Evolutionary conservation across 2,329 filamentous ascomycete genomes (phyloP).

Genomic region (Arthrobotrys sphaeroides): DNA sequence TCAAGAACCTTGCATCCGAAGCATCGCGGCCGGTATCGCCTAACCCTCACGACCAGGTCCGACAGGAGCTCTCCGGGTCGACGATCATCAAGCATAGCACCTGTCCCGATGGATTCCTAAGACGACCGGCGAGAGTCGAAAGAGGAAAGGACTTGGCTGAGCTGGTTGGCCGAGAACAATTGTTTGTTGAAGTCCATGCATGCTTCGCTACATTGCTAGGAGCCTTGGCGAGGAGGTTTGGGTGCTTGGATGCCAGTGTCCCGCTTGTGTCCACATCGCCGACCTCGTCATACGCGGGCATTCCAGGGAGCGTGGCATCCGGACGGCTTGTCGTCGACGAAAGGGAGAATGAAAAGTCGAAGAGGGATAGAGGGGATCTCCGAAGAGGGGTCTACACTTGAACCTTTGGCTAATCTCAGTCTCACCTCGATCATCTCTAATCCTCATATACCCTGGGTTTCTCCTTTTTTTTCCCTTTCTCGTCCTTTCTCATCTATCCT

Average conservation of each 20-base stretch:
- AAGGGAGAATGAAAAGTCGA: conserved; percentile 22
- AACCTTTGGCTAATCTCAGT: neutral
- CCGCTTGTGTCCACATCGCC: conserved; percentile 30
- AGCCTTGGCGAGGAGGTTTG: conserved; percentile 56
- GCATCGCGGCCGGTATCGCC: conserved; percentile 59
- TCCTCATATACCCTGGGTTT: conserved; percentile 18
- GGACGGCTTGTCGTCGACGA: conserved; percentile 36
- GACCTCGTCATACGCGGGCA: conserved; percentile 32
- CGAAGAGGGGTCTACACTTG: conserved; percentile 42
- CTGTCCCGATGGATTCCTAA: conserved; percentile 66
- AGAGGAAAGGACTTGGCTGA: conserved; percentile 72
- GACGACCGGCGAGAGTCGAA: conserved; percentile 69
- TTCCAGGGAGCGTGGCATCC: conserved; percentile 44
- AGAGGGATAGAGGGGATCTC: conserved; percentile 33
- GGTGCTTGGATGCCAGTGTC: conserved; percentile 53
- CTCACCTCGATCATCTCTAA: neutral
- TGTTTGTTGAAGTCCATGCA: conserved; percentile 73
- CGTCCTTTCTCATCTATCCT: neutral
- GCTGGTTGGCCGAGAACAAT: conserved; percentile 73
- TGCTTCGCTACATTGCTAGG: conserved; percentile 71
- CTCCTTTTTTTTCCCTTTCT: neutral
- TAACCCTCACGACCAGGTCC: conserved; percentile 59
- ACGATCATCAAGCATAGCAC: conserved; percentile 65
- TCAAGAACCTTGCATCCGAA: conserved; percentile 71
- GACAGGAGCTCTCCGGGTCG: conserved; percentile 65